These are phyloP conservation scores for Hypoxylon sp. DNA, from an alignment of 2,329 filamentous ascomycete genomes.

Conservation along the genomic window DNA sequence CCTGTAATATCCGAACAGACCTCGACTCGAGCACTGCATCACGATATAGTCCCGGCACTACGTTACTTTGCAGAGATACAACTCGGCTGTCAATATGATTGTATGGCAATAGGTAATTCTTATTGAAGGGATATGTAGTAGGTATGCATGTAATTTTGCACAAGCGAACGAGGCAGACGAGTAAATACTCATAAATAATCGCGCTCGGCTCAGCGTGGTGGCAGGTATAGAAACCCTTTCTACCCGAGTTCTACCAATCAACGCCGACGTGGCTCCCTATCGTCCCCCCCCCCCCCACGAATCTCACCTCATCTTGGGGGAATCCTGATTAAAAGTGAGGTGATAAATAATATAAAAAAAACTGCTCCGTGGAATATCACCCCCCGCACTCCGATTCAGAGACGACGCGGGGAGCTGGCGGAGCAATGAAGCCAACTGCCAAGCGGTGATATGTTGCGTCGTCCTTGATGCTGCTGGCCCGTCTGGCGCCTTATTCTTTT, in stretches of 20 bases:
- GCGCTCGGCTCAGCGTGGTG: constrained; percentile 6
- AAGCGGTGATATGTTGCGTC: not conserved
- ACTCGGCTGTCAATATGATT: constrained; percentile 12
- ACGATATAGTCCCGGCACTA: not conserved
- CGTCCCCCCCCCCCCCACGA: not conserved
- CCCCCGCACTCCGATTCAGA: constrained; percentile 20
- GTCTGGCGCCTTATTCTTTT: constrained; percentile 4
- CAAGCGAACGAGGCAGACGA: not conserved
- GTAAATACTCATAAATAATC: constrained; percentile 7
- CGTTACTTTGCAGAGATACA: constrained; percentile 22
- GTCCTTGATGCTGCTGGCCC: not conserved
- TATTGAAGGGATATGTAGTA: not conserved
- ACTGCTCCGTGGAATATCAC: constrained; percentile 22
- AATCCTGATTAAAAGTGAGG: constrained; percentile 8
- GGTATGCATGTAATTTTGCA: not conserved
- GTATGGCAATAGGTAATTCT: too few species aligned
- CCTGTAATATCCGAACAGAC: not conserved
- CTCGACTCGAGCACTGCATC: not conserved
- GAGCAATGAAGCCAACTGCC: not conserved
- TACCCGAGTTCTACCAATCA: constrained; percentile 23
- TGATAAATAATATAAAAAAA: constrained; percentile 6
- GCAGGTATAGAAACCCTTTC: constrained; percentile 12
- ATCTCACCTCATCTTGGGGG: constrained; percentile 2
- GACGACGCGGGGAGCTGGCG: not conserved
- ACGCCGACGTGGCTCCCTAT: constrained; percentile 4